Conservation (phyloP, 2,329 filamentous ascomycete genomes). For the Trichophyton schoenleinii region DNA sequence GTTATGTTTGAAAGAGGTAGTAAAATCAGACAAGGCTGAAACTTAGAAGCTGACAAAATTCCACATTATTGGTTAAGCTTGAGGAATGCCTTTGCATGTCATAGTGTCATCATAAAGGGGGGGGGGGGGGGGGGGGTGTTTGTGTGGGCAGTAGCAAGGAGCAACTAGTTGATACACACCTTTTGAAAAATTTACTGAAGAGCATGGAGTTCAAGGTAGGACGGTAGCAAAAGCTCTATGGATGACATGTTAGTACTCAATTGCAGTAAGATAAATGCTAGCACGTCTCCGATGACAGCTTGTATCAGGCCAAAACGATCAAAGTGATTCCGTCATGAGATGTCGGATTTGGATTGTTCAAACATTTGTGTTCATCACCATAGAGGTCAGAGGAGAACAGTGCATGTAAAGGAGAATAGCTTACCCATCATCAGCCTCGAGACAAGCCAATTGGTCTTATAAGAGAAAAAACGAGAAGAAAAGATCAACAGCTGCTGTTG, state of each 20-base stretch:
- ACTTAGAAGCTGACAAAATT: constrained; percentile 50
- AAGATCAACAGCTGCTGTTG: not conserved
- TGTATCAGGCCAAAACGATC: not conserved
- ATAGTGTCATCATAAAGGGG: constrained; percentile 45
- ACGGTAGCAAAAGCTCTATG: not conserved
- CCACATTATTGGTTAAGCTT: constrained; percentile 52
- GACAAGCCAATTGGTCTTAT: not conserved
- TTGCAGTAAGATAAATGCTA: constrained; percentile 3
- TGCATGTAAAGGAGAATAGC: not conserved
- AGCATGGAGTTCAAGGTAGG: not conserved
- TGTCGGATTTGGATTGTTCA: constrained; percentile 50
- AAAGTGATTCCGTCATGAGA: constrained; percentile 36
- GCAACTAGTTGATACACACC: not conserved
- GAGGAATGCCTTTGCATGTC: constrained; percentile 59
- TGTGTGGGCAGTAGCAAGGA: not conserved
- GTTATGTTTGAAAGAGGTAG: constrained; percentile 9
- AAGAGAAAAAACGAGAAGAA: constrained; percentile 1
- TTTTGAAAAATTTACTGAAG: not conserved
- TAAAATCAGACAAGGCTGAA: constrained; percentile 56
- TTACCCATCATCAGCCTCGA: not conserved
- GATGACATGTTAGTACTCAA: not conserved
- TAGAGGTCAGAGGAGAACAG: not conserved
- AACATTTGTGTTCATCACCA: constrained; percentile 31
- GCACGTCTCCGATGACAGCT: not conserved
- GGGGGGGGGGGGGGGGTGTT: too few species aligned